Percentiles rank a stretch among this genome's conserved stretches.
Conservation (phyloP, 208 protist species). For the Acanthamoeba divionensis region DNA sequence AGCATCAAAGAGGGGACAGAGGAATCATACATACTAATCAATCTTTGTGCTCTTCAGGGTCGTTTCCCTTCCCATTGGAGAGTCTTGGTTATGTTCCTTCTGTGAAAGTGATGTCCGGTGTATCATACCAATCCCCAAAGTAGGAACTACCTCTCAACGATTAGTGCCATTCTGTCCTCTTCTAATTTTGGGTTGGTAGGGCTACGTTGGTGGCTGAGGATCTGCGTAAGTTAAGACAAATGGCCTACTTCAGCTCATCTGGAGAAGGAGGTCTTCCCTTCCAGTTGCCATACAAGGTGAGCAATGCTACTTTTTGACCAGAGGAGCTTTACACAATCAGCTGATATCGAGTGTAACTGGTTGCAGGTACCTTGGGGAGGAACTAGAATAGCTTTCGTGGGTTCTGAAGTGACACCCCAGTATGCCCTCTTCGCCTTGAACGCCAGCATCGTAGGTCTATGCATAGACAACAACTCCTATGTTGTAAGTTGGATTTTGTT, state of each 20-base stretch:
- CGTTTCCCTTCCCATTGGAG: too few species aligned
- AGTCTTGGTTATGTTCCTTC: neutral
- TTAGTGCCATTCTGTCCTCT: neutral
- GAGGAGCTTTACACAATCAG: neutral
- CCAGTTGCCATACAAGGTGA: slow-evolving; percentile 5
- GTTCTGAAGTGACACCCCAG: neutral
- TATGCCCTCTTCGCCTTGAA: neutral
- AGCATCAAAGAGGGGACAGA: too few species aligned
- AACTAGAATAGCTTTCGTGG: neutral
- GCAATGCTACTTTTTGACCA: neutral
- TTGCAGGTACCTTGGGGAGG: neutral
- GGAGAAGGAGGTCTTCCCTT: neutral
- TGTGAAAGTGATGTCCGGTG: neutral
- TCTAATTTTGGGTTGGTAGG: neutral
- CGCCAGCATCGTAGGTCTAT: neutral
- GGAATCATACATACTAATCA: too few species aligned
- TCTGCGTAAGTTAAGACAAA: neutral
- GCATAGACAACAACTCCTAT: neutral
- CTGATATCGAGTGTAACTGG: neutral
- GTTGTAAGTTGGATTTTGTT: neutral
- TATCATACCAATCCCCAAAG: neutral
- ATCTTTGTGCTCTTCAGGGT: too few species aligned
- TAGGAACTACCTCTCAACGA: neutral
- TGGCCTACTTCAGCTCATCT: neutral
- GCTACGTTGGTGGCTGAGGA: neutral